A percentile compares a stretch with the other conserved stretches of the same genome.
phyloP scores from a whole-genome alignment of 768 basidiomycete genomes.

The Lactarius tabidus region DNA sequence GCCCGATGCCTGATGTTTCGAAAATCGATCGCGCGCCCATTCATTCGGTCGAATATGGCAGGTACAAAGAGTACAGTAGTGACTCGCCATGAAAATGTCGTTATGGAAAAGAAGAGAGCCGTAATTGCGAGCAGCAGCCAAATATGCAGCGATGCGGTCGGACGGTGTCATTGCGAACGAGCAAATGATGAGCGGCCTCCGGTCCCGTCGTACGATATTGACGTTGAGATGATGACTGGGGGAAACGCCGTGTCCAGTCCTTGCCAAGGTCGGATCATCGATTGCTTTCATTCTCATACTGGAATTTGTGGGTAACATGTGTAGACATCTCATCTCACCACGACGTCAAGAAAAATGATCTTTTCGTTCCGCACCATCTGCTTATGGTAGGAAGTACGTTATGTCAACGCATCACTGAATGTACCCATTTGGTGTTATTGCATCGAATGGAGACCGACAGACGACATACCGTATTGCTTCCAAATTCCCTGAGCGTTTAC shows the following conservation, averaged over 20 bases:
- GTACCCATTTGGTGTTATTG: conserved; percentile 23
- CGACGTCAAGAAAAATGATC: background rate
- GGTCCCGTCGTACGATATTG: background rate
- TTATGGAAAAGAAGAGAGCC: background rate
- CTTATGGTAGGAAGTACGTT: conserved; percentile 3
- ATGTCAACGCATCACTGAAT: conserved; percentile 3
- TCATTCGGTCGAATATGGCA: background rate
- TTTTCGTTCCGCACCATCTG: background rate
- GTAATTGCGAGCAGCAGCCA: background rate
- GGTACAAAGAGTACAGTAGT: background rate
- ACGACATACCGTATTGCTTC: background rate
- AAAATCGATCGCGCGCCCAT: background rate
- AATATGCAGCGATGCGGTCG: background rate
- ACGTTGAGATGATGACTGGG: background rate
- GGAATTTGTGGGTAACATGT: background rate
- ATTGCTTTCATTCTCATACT: background rate
- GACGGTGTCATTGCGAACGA: background rate
- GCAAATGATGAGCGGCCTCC: background rate
- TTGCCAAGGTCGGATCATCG: background rate
- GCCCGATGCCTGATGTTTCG: background rate
- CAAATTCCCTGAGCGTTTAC: background rate
- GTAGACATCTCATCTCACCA: background rate
- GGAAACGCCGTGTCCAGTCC: background rate
- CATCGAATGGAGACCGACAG: background rate
- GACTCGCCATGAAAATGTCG: background rate